Evolutionary conservation across 2,329 filamentous ascomycete species (phyloP).

Genomic region (Penicillium brasilianum): DNA sequence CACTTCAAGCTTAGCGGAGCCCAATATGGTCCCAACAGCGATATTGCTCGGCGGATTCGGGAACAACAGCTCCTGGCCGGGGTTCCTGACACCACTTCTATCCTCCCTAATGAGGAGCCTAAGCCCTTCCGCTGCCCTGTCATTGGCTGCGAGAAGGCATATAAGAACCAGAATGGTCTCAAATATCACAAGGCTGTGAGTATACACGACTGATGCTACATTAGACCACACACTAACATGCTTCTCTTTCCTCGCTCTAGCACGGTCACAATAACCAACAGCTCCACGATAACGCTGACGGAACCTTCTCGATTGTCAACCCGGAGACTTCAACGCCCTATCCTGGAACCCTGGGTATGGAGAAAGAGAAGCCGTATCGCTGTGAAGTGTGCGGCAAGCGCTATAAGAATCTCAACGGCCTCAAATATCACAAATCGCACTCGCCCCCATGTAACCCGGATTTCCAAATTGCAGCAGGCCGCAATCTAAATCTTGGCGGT

Average conservation of each 20-base stretch:
- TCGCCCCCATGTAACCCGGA: slow-evolving; percentile 91
- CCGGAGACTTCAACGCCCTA: slow-evolving; percentile 93
- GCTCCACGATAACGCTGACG: slow-evolving; percentile 93
- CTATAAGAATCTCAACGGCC: slow-evolving; percentile 97
- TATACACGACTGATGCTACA: slow-evolving; percentile 36
- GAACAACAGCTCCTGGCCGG: slow-evolving; percentile 68
- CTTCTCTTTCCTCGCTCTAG: slow-evolving; percentile 37
- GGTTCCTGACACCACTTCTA: slow-evolving; percentile 53
- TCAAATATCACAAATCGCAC: slow-evolving; percentile 92
- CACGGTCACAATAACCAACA: slow-evolving; percentile 97
- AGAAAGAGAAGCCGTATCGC: slow-evolving; percentile 98
- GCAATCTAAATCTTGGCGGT: slow-evolving; percentile 45
- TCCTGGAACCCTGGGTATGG: slow-evolving; percentile 97
- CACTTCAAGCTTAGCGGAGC: slow-evolving; percentile 76
- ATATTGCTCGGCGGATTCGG: slow-evolving; percentile 69
- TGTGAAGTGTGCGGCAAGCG: slow-evolving; percentile 97
- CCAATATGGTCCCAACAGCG: slow-evolving; percentile 77
- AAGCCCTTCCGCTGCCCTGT: slow-evolving; percentile 98
- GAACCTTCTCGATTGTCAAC: slow-evolving; percentile 97
- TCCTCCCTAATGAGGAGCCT: slow-evolving; percentile 77
- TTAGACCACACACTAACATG: slow-evolving; percentile 17
- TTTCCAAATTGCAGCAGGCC: slow-evolving; percentile 60
- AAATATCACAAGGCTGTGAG: slow-evolving; percentile 81
- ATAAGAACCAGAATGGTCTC: slow-evolving; percentile 98
- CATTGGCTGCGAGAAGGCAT: slow-evolving; percentile 97